Base-by-base conservation (phyloP, 2,329 filamentous ascomycete species). In the Diaporthe citriasiana region DNA sequence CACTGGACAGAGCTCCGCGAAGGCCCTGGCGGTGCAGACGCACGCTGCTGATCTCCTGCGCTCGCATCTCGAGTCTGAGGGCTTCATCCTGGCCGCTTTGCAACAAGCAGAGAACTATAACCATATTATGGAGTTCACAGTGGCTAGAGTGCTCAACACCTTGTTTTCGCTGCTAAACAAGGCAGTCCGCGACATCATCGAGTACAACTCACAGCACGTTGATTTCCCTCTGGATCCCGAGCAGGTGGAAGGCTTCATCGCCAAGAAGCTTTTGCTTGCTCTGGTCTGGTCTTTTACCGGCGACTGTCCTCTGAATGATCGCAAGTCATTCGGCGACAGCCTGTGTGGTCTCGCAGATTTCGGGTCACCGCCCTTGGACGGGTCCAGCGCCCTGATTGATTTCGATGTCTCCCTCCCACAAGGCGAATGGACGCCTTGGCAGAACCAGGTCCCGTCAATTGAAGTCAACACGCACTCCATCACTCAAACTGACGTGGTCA, bases 381-480 rank as follows among this genome's bases (percentile, higher is more conserved):
- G 94, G 59, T 89, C 89, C 25, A 93, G 93, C 78, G 97, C 95
- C 45, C 90, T 99, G 71, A 99, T 99, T 79, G 97, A 99, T 83
- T 99, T 94, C 79, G 95, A 99, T 80, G 95, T 98, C 53, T 91
- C 91, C 17, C 88, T 98, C 53, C 97, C 97, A 1, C 92, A 93
- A 81, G 93, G 93, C 10, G 94, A 97, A 77, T 99, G 97, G 97
- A 89, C 91, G 2, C 90, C 93, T 56, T 99, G 97, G 97, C 96
- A 98, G 83, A 95, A 93, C 76, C 94, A 98, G 83, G 97, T 99
- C 19, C 97, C 97, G 22, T 93, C 90, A 15, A 93, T 99, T 73
- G 97, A 99, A 82, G 94, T 99, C 83, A 98, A 99, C 82, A 99
- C 97, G 0, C 97, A 99, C 83, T 98, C 96, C 7, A 93, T 99